Base-by-base conservation (phyloP, 2,329 filamentous ascomycete species). In the Pseudopithomyces chartarum region DNA sequence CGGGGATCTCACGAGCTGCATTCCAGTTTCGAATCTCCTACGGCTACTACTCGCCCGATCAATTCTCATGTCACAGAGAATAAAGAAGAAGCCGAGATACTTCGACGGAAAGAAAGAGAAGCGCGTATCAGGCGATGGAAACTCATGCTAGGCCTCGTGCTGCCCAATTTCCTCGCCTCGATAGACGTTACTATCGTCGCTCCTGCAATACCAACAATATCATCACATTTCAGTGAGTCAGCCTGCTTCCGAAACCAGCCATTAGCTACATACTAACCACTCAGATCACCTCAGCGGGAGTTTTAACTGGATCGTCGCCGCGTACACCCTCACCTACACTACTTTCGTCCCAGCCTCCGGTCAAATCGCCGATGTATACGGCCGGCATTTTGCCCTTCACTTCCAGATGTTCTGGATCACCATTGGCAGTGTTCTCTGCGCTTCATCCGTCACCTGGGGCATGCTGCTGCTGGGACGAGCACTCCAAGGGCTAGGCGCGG, bases 281-380 rank as follows among this genome's bases (percentile, higher is more conserved):
- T 8, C 26, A 71, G 79, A 82, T 17, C 82, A 87, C 63, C 78
- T 88, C 2, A 89, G 88, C 66, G 70, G 70, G 36, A 68, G 66
- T 39, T 74, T 75, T 56, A 75, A 74, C 46, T 90, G 87, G 86
- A 88, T 91, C 65, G 84, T 90, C 17, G 87, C 87, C 0, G 80
- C 86, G 6, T 90, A 89, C 73, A 90, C 87, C 51, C 77, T 91
- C 13, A 87, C 86, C 0, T 85, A 85, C 0, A 87, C 87, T 1
- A 83, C 87, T 1, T 90, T 89, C 61, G 86, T 90, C 8, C 87
- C 87, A 3, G 82, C 84, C 51, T 89, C 86, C 75, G 85, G 84
- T 1, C 87, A 89, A 62, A 79, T 87, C 43, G 82, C 85, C 15
- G 85, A 90, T 61, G 81, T 89, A 26, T 89, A 87, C 62, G 87